Evolutionary conservation across 2,329 filamentous ascomycete genomes (phyloP).

Genomic region (Emmonsiellopsis sp.): DNA sequence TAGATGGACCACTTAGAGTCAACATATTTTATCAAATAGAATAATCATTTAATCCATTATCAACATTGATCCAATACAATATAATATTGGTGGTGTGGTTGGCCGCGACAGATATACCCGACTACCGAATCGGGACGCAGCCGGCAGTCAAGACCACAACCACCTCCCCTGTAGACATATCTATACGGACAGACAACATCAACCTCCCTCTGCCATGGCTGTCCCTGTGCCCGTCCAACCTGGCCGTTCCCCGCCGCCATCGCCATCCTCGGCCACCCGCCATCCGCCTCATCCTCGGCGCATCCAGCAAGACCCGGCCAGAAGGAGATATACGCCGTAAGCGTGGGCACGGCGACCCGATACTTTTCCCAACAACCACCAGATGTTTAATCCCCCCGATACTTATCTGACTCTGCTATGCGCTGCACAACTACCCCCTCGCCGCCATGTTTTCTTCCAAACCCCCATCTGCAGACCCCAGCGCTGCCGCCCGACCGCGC

Average conservation of each 20-base stretch:
- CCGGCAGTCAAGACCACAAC: too few relatives aligned
- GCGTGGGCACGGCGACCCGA: constrained; percentile 30
- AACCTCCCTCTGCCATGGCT: too few relatives aligned
- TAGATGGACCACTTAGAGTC: not conserved
- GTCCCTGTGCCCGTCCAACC: too few relatives aligned
- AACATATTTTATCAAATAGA: not conserved
- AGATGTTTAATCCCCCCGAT: not conserved
- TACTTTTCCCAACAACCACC: not conserved
- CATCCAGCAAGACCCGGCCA: constrained; percentile 23
- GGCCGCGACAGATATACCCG: not conserved
- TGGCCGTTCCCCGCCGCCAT: not conserved
- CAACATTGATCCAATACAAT: not conserved
- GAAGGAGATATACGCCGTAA: constrained; percentile 40
- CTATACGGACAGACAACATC: too few relatives aligned
- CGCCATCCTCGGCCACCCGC: constrained; percentile 9
- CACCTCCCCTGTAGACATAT: too few relatives aligned
- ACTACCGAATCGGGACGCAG: not conserved
- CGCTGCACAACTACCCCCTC: not conserved
- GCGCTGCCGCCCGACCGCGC: constrained; percentile 14
- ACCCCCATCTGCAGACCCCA: constrained; percentile 14
- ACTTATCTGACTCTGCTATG: not conserved
- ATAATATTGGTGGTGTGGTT: not conserved
- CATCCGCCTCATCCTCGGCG: constrained; percentile 6
- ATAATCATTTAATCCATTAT: not conserved
- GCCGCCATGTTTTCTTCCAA: constrained; percentile 25